Conservation (phyloP, 2,329 filamentous ascomycete species). For the Dothideomycetes sp. region DNA sequence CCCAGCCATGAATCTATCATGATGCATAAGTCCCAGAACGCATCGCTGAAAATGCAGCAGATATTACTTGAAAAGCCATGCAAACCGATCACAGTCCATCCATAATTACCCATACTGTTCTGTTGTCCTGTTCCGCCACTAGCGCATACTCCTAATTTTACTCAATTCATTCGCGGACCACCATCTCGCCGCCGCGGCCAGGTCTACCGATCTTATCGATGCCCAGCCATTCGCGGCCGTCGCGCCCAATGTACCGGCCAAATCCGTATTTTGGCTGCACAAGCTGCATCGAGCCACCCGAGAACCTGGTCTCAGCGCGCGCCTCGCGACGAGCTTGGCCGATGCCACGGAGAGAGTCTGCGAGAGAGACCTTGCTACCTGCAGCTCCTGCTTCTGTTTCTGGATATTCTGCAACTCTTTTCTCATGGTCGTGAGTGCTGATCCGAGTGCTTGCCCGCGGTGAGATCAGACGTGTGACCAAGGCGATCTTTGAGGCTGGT, state of each 20-base stretch:
- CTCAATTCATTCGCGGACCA: slow-evolving; percentile 3
- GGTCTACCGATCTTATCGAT: slow-evolving; percentile 43
- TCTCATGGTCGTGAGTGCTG: slow-evolving; percentile 14
- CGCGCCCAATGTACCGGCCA: slow-evolving; percentile 45
- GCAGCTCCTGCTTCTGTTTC: slow-evolving; percentile 10
- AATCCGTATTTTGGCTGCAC: slow-evolving; percentile 42
- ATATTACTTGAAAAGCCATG: no score
- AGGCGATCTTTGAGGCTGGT: slow-evolving; percentile 53
- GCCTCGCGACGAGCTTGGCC: slow-evolving; percentile 16
- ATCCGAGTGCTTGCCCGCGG: slow-evolving; percentile 37
- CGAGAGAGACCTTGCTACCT: slow-evolving; percentile 16
- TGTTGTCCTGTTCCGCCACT: no score
- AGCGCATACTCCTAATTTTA: no score
- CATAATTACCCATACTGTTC: no score
- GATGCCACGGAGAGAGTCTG: slow-evolving; percentile 21
- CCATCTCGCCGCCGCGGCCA: slow-evolving; percentile 19
- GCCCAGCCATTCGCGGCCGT: slow-evolving; percentile 48
- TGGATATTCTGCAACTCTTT: background rate
- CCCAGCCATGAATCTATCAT: no score
- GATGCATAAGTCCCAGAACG: no score
- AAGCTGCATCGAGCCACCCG: slow-evolving; percentile 12
- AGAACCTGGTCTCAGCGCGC: slow-evolving; percentile 2
- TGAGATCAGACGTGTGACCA: slow-evolving; percentile 58
- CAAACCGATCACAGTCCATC: no score
- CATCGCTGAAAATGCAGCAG: no score